Base-by-base conservation (phyloP, 257 asterid species). In the Nicotiana attenuata region DNA sequence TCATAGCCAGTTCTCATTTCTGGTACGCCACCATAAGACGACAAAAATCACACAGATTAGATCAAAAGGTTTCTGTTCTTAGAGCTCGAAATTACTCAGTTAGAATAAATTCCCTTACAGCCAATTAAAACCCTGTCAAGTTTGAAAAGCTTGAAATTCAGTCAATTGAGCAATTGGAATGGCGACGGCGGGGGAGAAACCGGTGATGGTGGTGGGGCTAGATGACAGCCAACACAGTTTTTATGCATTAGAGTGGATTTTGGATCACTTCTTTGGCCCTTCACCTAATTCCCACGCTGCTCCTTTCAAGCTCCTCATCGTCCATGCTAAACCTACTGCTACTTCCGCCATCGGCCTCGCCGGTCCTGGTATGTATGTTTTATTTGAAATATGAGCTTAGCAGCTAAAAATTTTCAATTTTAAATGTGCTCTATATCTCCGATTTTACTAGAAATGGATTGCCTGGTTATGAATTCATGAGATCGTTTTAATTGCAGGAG, bases 201-300 rank as follows among this genome's bases (percentile, higher is more conserved):
- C 94, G 38, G 97, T 89, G 82, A 91, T 93, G 94, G 93, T 95
- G 84, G 91, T 93, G 16, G 99, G 93, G 10, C 2, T 93, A 3
- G 97, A 95, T 83, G 97, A 93, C 56, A 95, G 99, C 84, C 96
- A 91, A 14, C 92, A 91, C 82, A 91, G 99, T 84, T 87, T 80
- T 84, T 87, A 92, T 79, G 99, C 98, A 63, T 79, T 93, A 86
- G 88, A 92, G 64, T 95, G 99, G 99, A 88, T 92, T 50, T 59
- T 95, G 80, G 86, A 88, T 15, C 99, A 93, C 83, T 92, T 95
- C 67, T 91, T 92, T 85, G 76, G 88, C 7, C 76, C 90, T 35
- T 33, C 82, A 41, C 85, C 91, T 33, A 85, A 41, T 41, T 41
- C 84, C 3, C 85, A 80, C 5, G 80, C 91, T 8, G 82, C 91